These are phyloP conservation scores for Papiliotrema laurentii DNA, from an alignment of 1,284 basidiomycete genomes.

Conservation along the genomic window DNA sequence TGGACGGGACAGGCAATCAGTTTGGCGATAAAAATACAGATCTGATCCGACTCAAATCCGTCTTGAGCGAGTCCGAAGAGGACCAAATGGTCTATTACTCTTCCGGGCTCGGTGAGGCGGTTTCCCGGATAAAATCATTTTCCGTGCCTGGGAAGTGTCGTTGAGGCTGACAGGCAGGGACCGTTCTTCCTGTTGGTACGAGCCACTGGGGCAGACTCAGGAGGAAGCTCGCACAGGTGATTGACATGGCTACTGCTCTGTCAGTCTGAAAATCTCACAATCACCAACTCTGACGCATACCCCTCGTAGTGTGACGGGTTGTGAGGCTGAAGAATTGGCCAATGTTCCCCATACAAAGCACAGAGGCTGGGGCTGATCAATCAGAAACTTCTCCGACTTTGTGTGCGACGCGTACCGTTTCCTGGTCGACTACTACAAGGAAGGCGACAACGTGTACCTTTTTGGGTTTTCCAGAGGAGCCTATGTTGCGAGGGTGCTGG, in stretches of 20 bases:
- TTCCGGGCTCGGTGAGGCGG: slow-evolving; percentile 11
- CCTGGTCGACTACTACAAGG: slow-evolving; percentile 23
- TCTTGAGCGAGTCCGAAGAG: slow-evolving; percentile 10
- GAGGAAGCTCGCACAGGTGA: slow-evolving; percentile 2
- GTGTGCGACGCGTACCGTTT: slow-evolving; percentile 25
- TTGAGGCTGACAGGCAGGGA: slow-evolving; percentile 6
- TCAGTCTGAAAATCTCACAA: slow-evolving; percentile 7
- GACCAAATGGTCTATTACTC: slow-evolving; percentile 27
- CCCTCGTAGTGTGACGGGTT: no score
- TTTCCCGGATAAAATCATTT: no score
- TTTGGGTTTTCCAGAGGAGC: slow-evolving; percentile 49
- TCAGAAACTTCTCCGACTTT: slow-evolving; percentile 20
- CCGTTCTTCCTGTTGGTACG: slow-evolving; percentile 4
- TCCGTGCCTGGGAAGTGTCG: no score
- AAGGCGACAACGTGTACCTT: slow-evolving; percentile 46
- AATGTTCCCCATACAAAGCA: no score
- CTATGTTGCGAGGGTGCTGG: slow-evolving; percentile 47
- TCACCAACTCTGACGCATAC: not conserved
- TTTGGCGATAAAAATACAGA: slow-evolving; percentile 22
- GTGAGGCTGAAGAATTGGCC: no score
- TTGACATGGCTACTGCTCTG: slow-evolving; percentile 19
- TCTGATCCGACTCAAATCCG: slow-evolving; percentile 23
- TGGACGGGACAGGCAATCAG: slow-evolving; percentile 27
- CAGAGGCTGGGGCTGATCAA: not conserved
- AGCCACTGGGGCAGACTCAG: slow-evolving; percentile 8